These are phyloP conservation scores for Striga asiatica DNA, from an alignment of 257 asterid species.

Conservation along the genomic window DNA sequence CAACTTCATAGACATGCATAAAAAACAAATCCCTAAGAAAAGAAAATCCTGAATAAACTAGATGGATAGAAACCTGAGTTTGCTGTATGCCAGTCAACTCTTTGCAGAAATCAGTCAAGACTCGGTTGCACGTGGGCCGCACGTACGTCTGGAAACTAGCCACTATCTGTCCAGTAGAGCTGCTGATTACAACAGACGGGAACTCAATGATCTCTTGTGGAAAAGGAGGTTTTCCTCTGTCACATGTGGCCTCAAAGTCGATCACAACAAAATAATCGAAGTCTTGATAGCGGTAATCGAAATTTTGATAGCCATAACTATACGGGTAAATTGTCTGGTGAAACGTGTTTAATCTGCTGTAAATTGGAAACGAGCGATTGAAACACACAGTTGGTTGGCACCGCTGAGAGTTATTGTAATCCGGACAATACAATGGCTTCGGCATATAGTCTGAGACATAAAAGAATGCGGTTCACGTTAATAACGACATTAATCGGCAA, in stretches of 20 bases:
- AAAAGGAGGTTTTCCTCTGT: slow-evolving; percentile 54
- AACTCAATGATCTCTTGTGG: slow-evolving; percentile 97
- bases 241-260: slow-evolving; percentile 93
- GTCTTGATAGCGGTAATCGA: slow-evolving; percentile 51
- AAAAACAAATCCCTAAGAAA: too few relatives aligned
- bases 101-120: slow-evolving; percentile 78
- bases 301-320: slow-evolving; percentile 47
- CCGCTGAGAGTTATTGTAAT: too few relatives aligned
- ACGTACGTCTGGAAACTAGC: slow-evolving; percentile 82
- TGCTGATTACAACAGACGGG: slow-evolving; percentile 79
- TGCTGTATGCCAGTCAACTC: slow-evolving; percentile 95
- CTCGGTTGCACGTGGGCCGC: slow-evolving; percentile 71
- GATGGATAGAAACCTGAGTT: slow-evolving; percentile 44
- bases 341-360: slow-evolving; percentile 36
- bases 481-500: too few relatives aligned
- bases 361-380: too few relatives aligned
- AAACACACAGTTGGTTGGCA: too few relatives aligned
- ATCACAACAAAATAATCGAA: slow-evolving; percentile 74
- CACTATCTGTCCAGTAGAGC: slow-evolving; percentile 62
- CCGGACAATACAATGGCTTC: too few relatives aligned
- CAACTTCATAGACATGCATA: too few relatives aligned
- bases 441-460: too few relatives aligned
- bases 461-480: too few relatives aligned
- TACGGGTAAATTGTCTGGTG: slow-evolving; percentile 35
- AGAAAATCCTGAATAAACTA: too few relatives aligned